phyloP scores from a whole-genome alignment of 768 basidiomycete species.

The Tylopilus sp. region DNA sequence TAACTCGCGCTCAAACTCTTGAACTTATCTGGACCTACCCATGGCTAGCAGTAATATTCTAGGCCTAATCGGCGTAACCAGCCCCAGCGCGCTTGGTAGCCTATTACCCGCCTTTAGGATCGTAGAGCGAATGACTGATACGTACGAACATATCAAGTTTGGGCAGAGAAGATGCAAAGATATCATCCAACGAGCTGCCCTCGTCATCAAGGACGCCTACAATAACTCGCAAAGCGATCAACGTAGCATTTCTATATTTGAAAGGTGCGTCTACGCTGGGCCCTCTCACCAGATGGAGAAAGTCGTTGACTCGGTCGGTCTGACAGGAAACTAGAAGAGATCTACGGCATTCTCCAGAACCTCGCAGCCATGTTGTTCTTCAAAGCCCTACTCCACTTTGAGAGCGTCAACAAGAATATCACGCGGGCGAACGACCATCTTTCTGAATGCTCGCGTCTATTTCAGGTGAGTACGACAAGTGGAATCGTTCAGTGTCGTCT shows the following conservation, averaged over 20 bases:
- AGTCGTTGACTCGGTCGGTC: not conserved
- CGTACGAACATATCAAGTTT: not conserved
- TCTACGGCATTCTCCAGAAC: not conserved
- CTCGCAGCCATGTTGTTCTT: conserved; percentile 2
- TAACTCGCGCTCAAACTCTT: too few species aligned
- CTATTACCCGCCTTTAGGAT: not conserved
- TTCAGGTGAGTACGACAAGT: not conserved
- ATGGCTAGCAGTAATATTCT: too few species aligned
- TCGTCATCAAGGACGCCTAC: not conserved
- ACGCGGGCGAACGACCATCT: not conserved
- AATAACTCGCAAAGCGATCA: not conserved
- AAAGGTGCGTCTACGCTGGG: not conserved
- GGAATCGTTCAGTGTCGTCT: not conserved
- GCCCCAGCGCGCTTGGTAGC: too few species aligned
- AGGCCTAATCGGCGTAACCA: too few species aligned
- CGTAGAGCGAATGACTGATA: not conserved
- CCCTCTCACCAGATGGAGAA: too few species aligned
- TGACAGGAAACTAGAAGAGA: conserved; percentile 1
- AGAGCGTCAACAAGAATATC: not conserved
- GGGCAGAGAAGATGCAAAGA: not conserved
- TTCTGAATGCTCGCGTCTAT: not conserved
- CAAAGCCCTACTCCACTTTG: conserved; percentile 2
- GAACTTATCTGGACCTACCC: too few species aligned
- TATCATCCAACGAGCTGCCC: conserved; percentile 1
- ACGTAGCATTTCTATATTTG: not conserved